Evolutionary conservation across 2,329 filamentous ascomycete genomes (phyloP).

Genomic region (Tolypocladium pustulatum): DNA sequence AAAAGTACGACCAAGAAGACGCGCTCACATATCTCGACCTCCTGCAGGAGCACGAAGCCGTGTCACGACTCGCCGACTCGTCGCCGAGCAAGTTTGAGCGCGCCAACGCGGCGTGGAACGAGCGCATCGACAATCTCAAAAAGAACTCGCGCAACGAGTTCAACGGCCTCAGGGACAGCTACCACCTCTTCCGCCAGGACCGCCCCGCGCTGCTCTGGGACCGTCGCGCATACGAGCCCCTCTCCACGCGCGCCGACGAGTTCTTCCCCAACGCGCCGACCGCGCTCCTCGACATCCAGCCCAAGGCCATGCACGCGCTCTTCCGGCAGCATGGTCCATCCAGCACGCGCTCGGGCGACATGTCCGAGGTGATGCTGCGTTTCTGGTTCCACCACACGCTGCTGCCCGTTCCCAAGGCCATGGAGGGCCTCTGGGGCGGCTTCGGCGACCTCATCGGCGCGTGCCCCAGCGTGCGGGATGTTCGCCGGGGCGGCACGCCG

Average conservation of each 20-base stretch:
- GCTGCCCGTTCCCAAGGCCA: conserved; percentile 28
- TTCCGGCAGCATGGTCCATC: conserved; percentile 33
- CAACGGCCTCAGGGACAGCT: conserved; percentile 38
- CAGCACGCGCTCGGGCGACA: conserved; percentile 32
- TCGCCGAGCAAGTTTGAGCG: conserved; percentile 14
- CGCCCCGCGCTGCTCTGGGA: conserved; percentile 56
- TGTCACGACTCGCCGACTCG: conserved; percentile 10
- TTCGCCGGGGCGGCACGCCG: conserved; percentile 33
- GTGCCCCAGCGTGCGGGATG: conserved; percentile 39
- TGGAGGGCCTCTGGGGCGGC: conserved; percentile 49
- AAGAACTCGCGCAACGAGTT: conserved; percentile 25
- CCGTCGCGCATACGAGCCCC: conserved; percentile 57
- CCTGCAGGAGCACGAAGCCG: conserved; percentile 19
- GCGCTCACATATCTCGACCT: conserved; percentile 17
- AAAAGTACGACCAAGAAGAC: conserved; percentile 12
- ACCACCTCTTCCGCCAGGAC: conserved; percentile 36
- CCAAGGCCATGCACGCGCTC: conserved; percentile 39
- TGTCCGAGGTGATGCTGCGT: conserved; percentile 37
- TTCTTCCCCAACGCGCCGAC: conserved; percentile 53
- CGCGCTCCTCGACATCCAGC: conserved; percentile 57
- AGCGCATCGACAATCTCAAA: conserved; percentile 19
- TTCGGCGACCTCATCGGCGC: conserved; percentile 40
- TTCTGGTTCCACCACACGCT: conserved; percentile 33
- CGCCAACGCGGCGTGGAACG: conserved; percentile 23
- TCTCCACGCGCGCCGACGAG: conserved; percentile 47